These are phyloP conservation scores for Ophiostoma sp. DNA, from an alignment of 2,329 filamentous ascomycete species.

Conservation along the genomic window DNA sequence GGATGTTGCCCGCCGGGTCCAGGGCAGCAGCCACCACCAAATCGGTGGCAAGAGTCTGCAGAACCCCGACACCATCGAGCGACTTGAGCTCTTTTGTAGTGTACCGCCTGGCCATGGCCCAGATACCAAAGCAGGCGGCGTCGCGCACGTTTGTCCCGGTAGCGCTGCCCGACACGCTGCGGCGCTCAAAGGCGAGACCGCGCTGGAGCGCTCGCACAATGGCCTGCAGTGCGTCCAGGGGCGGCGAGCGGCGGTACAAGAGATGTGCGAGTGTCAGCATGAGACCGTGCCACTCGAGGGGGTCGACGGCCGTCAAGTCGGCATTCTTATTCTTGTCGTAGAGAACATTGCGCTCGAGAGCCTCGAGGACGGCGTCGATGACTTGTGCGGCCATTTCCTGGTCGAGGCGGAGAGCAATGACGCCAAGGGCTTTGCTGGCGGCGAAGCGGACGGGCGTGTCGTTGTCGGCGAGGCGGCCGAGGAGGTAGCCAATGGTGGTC, in stretches of 20 bases:
- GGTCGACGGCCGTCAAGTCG: conserved; percentile 70
- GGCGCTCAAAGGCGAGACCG: conserved; percentile 82
- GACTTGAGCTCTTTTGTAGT: conserved; percentile 68
- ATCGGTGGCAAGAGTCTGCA: conserved; percentile 76
- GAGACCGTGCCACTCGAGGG: conserved; percentile 85
- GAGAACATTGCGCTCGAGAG: conserved; percentile 51
- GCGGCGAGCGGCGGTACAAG: conserved; percentile 77
- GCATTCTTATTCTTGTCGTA: conserved; percentile 31
- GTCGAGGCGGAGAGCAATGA: conserved; percentile 76
- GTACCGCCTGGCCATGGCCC: conserved; percentile 85
- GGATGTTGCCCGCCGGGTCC: conserved; percentile 88
- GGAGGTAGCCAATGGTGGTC: conserved; percentile 72
- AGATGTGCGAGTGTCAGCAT: conserved; percentile 83
- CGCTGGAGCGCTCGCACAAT: conserved; percentile 73
- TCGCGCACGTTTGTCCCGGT: conserved; percentile 88
- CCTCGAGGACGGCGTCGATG: conserved; percentile 78
- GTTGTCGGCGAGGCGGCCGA: conserved; percentile 74
- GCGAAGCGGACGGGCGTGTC: conserved; percentile 88
- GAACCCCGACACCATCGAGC: conserved; percentile 46
- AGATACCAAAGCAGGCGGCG: conserved; percentile 92
- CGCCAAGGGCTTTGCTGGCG: conserved; percentile 85
- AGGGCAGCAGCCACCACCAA: conserved; percentile 76
- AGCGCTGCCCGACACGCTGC: conserved; percentile 76
- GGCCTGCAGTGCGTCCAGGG: conserved; percentile 61
- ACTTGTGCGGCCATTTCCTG: conserved; percentile 78